phyloP scores from a whole-genome alignment of 2,329 filamentous ascomycete species.

The Monosporascus sp. region DNA sequence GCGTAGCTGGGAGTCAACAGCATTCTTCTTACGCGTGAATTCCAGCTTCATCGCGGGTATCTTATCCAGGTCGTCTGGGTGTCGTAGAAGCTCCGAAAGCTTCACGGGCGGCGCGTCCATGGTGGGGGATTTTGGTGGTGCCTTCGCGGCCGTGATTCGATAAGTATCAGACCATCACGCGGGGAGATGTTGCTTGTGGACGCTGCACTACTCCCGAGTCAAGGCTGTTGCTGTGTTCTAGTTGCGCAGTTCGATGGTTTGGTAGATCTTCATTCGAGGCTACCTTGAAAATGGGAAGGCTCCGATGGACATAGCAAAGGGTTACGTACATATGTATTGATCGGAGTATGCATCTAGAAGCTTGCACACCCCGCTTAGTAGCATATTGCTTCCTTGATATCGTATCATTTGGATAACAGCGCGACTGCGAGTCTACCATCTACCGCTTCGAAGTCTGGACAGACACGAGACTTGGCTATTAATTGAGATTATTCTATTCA shows the following conservation, averaged over 20 bases:
- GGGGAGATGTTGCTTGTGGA: neutral
- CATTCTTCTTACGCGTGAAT: conserved; percentile 88
- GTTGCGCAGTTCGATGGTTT: neutral
- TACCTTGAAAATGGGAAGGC: neutral
- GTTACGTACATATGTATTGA: neutral
- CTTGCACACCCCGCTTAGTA: no score
- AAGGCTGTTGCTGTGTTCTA: neutral
- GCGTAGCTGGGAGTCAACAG: conserved; percentile 85
- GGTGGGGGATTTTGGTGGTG: conserved; percentile 6
- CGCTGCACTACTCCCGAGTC: neutral
- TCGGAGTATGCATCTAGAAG: neutral
- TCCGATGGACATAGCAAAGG: neutral
- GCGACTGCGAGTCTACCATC: no score
- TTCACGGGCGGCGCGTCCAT: conserved; percentile 71
- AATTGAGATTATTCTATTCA: no score
- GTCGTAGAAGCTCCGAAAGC: conserved; percentile 87
- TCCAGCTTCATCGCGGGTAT: conserved; percentile 84
- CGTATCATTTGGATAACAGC: no score
- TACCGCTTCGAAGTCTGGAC: no score
- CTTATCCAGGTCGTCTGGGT: conserved; percentile 97
- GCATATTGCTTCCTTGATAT: no score
- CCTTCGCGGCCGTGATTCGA: neutral
- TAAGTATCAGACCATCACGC: neutral
- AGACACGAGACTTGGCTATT: no score
- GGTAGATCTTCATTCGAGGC: no score